Conservation (phyloP, 164 flowering plant species). For the Aristolochia contorta region DNA sequence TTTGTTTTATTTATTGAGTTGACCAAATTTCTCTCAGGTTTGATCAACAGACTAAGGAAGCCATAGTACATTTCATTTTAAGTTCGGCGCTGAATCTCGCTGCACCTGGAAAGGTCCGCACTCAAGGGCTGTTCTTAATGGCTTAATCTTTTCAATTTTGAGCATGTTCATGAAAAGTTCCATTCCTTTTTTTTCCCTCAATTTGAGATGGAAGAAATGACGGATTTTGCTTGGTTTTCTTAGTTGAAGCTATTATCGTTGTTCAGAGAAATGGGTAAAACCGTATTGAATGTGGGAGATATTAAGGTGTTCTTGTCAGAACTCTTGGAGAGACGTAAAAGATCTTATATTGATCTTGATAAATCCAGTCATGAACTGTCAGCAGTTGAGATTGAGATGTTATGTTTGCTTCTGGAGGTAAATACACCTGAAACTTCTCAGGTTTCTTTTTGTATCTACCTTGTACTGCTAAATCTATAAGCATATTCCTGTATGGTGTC, state of each 20-base stretch:
- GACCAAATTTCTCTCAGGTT: slow-evolving; percentile 33
- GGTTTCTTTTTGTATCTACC: background rate
- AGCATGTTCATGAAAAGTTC: no score
- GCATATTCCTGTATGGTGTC: background rate
- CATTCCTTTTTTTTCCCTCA: background rate
- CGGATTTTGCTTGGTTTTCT: slow-evolving; percentile 9
- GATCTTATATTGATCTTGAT: slow-evolving; percentile 20
- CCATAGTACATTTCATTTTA: slow-evolving; percentile 42
- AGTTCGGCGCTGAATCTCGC: slow-evolving; percentile 48
- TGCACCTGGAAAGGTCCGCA: slow-evolving; percentile 61
- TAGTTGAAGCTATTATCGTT: slow-evolving; percentile 64
- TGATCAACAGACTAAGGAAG: slow-evolving; percentile 38
- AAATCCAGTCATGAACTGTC: slow-evolving; percentile 33
- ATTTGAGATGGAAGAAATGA: background rate
- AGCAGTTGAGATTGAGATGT: slow-evolving; percentile 37
- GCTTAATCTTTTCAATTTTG: no score
- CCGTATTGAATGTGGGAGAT: slow-evolving; percentile 32
- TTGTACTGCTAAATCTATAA: background rate
- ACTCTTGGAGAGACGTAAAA: slow-evolving; percentile 47
- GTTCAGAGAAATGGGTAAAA: slow-evolving; percentile 52
- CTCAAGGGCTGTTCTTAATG: background rate
- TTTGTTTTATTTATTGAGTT: background rate
- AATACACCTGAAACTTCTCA: background rate
- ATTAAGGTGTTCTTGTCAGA: slow-evolving; percentile 38
- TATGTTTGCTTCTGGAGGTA: slow-evolving; percentile 77